These are phyloP conservation scores for Fragaria vesca DNA, from an alignment of 306 rosid species.

Conservation along the genomic window DNA sequence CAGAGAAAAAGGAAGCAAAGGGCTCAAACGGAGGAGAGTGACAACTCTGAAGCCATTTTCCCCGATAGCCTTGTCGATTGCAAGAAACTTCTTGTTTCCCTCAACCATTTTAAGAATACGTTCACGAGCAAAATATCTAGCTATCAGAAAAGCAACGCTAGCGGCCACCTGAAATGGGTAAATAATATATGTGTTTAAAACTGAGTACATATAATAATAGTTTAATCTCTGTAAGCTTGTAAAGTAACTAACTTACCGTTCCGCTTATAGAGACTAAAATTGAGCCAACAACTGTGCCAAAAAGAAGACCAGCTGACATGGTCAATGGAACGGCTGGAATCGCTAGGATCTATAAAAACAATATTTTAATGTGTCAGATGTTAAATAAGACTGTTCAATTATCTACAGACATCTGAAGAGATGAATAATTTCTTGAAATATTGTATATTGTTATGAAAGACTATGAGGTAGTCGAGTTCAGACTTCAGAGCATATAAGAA, in stretches of 20 bases:
- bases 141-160: constrained; percentile 85
- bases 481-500: not conserved
- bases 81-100: constrained; percentile 94
- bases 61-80: constrained; percentile 96
- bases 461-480: not conserved
- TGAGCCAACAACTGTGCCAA: constrained; percentile 79
- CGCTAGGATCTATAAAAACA: constrained; percentile 71
- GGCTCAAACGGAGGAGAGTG: constrained; percentile 95
- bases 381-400: not conserved
- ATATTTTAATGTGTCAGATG: not conserved
- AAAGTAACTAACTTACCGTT: constrained; percentile 53
- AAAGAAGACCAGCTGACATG: constrained; percentile 96
- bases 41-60: constrained; percentile 92
- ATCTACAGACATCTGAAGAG: not conserved
- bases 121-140: constrained; percentile 97
- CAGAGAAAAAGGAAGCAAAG: constrained; percentile 91
- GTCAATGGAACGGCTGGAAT: constrained; percentile 95
- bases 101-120: constrained; percentile 89
- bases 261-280: constrained; percentile 92
- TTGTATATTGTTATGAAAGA: constrained; percentile 10
- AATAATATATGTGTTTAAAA: constrained; percentile 22
- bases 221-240: not conserved
- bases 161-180: constrained; percentile 79
- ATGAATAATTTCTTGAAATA: not conserved
- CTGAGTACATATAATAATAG: not conserved